Percentiles rank a stretch among this genome's conserved stretches.
phyloP scores from a whole-genome alignment of 345 rosid genomes.

The Alliaria petiolata region DNA sequence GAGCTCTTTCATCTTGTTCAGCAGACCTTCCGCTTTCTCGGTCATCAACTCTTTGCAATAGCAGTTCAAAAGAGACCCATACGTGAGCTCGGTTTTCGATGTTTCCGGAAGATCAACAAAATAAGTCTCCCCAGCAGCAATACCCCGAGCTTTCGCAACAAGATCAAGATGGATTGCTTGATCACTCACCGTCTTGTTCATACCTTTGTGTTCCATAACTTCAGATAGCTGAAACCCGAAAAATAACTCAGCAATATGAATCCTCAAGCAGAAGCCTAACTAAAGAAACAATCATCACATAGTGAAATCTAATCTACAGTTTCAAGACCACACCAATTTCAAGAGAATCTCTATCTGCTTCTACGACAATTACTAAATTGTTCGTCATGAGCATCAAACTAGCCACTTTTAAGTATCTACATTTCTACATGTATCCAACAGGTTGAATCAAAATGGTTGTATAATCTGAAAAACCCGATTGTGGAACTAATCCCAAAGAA shows the following conservation, averaged over 20 bases:
- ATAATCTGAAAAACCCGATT: too few species aligned
- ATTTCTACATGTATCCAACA: not conserved
- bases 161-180: constrained; percentile 97
- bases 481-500: not conserved
- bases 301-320: not conserved
- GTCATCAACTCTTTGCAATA: constrained; percentile 79
- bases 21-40: constrained; percentile 73
- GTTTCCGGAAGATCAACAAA: constrained; percentile 76
- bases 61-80: constrained; percentile 85
- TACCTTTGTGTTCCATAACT: constrained; percentile 64
- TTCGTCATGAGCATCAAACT: not conserved
- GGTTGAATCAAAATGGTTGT: not conserved
- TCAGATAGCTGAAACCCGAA: constrained; percentile 68
- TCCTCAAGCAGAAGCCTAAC: not conserved
- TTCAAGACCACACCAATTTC: not conserved
- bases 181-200: constrained; percentile 93
- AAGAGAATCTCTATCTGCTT: not conserved
- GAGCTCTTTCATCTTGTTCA: constrained; percentile 92
- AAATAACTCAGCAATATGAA: not conserved
- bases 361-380: not conserved
- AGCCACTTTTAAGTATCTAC: not conserved
- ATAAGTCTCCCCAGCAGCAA: constrained; percentile 73
- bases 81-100: constrained; percentile 67
- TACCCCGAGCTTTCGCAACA: constrained; percentile 74
- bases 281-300: not conserved